Base-by-base conservation (phyloP, 495 filamentous ascomycete species). In the Neurospora sp. region DNA sequence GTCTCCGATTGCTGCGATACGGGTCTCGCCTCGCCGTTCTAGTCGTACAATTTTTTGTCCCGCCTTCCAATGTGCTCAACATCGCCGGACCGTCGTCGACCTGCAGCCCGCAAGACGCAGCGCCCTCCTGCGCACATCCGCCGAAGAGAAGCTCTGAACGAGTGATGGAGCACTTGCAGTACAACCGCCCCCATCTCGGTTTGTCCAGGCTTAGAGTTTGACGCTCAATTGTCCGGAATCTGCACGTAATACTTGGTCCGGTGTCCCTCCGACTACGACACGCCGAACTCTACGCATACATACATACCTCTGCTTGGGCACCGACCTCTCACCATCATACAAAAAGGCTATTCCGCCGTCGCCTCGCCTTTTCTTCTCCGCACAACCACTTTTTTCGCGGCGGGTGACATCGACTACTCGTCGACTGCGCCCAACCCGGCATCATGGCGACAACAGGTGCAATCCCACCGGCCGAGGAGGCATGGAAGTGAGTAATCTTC, bases 121-220 rank as follows among this genome's bases (percentile, higher is more conserved):
- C 76, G 72, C 75, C 76, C 76, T 74, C 74, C 75, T 61, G 71
- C 75, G 39, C 69, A 74, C 70, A 73, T 69, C 69, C 76, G 73
- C 74, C 73, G 27, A 69, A 72, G 65, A 69, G 59, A 71, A 65
- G 69, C 40, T 70, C 16, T 44, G 27, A 65, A 35, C 73, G 68
- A 81, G 76, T 77, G 77, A 81, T 81, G 79, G 79, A 81, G 75
- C 78, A 74, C 68, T 69, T 53, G 76, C 78, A 73, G 69, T 73
- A 61, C 48, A 48, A 48, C 72, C 71, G 44, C 48, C 75, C 71
- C 53, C 12, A 65, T 65, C 27, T 37, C 27, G 53, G 53, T 65
- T 65, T 65, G 27, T 65, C 27, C 53, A 65, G 53, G 27, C 53
- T 65, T 65, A 17, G 53, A 65, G 27, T 27, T 65, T 65, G 53